phyloP scores from a whole-genome alignment of 1,284 basidiomycete genomes.

The Apiotrichum gracile region DNA sequence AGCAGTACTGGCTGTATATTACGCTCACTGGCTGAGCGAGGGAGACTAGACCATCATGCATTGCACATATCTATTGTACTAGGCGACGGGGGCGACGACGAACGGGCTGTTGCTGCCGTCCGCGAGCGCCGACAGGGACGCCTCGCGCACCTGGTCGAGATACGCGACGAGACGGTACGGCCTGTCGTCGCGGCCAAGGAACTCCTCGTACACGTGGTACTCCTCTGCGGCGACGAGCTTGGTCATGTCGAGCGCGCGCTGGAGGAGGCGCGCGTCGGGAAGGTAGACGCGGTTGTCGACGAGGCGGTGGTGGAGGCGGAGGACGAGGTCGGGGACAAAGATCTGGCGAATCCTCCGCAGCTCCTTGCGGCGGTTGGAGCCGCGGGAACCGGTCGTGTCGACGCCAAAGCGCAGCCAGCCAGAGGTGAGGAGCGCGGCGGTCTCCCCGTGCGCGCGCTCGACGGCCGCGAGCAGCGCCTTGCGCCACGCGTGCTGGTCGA shows the following conservation, averaged over 20 bases:
- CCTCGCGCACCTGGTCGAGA: slow-evolving; percentile 62
- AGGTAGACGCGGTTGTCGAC: slow-evolving; percentile 61
- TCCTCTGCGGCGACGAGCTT: slow-evolving; percentile 84
- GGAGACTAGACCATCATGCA: background rate
- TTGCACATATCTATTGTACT: background rate
- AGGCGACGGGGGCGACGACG: slow-evolving; percentile 38
- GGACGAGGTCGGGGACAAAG: slow-evolving; percentile 83
- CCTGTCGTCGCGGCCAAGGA: slow-evolving; percentile 55
- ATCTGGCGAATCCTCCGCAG: slow-evolving; percentile 76
- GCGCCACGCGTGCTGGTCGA: slow-evolving; percentile 34
- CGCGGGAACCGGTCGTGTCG: slow-evolving; percentile 24
- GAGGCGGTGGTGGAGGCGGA: slow-evolving; percentile 73
- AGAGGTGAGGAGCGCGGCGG: slow-evolving; percentile 47
- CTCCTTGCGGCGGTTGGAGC: slow-evolving; percentile 60
- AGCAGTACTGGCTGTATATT: slow-evolving; percentile 33
- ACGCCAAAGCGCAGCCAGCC: slow-evolving; percentile 51
- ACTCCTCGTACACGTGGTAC: slow-evolving; percentile 81
- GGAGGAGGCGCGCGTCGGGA: slow-evolving; percentile 63
- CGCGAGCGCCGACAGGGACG: slow-evolving; percentile 64
- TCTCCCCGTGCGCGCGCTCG: slow-evolving; percentile 44
- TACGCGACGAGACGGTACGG: slow-evolving; percentile 60
- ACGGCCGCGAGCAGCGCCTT: slow-evolving; percentile 20
- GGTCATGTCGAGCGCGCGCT: slow-evolving; percentile 66
- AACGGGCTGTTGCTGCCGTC: slow-evolving; percentile 68
- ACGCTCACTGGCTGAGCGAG: slow-evolving; percentile 6